Conservation (phyloP, 164 flowering plant genomes). For the Amborella trichopoda region DNA sequence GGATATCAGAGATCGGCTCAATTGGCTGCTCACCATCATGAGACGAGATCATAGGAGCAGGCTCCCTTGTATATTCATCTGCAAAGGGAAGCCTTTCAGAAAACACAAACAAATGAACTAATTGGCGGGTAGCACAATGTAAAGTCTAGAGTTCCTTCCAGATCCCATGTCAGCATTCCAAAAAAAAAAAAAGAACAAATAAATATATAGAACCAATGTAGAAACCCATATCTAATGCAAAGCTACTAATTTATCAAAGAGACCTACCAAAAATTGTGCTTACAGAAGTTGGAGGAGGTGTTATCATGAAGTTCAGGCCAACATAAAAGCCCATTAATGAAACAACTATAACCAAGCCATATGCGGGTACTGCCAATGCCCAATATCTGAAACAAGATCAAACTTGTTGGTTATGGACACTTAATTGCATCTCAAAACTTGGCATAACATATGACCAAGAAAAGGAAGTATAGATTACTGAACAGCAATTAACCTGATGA, state of each 20-base stretch:
- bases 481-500: no score
- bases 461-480: no score
- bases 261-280: conserved; percentile 57
- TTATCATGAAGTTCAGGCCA: conserved; percentile 74
- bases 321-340: conserved; percentile 54
- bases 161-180: no score
- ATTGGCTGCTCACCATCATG: background rate
- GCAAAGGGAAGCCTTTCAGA: background rate
- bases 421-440: no score
- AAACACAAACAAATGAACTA: no score
- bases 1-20: conserved; percentile 2
- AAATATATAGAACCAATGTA: background rate
- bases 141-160: no score
- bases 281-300: conserved; percentile 65
- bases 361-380: conserved; percentile 82
- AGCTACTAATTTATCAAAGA: background rate
- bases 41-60: background rate
- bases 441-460: no score
- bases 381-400: conserved; percentile 56
- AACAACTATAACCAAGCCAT: conserved; percentile 46
- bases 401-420: no score
- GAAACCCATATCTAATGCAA: background rate
- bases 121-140: no score
- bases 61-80: conserved; percentile 1
- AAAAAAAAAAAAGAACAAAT: background rate